Evolutionary conservation across 306 rosid species (phyloP).

Genomic region (Lotus japonicus): DNA sequence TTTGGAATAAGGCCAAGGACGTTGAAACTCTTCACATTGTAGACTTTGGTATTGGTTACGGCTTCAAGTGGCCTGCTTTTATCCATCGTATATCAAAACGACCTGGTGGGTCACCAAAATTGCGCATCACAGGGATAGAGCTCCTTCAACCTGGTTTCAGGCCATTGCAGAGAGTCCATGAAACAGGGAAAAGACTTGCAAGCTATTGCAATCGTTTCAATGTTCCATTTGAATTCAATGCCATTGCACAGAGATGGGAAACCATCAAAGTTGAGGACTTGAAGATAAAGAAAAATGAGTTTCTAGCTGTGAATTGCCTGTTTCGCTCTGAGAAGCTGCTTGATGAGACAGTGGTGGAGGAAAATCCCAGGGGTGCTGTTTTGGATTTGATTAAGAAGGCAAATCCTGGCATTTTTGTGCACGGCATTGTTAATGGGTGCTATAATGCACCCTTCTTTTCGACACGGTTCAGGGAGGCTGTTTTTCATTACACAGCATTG

Average conservation of each 20-base stretch:
- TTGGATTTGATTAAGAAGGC: slow-evolving; percentile 41
- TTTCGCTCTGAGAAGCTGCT: slow-evolving; percentile 37
- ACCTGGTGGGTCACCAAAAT: slow-evolving; percentile 50
- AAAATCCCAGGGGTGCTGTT: slow-evolving; percentile 50
- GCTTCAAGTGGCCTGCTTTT: slow-evolving; percentile 69
- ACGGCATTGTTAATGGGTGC: slow-evolving; percentile 36
- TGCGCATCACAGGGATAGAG: slow-evolving; percentile 71
- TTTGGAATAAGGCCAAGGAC: slow-evolving; percentile 20
- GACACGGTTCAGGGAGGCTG: slow-evolving; percentile 62
- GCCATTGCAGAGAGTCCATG: slow-evolving; percentile 37
- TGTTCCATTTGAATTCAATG: slow-evolving; percentile 54
- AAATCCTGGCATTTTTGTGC: slow-evolving; percentile 51
- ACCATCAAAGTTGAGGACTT: slow-evolving; percentile 49
- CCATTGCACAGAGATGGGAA: slow-evolving; percentile 51
- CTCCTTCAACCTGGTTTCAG: slow-evolving; percentile 50
- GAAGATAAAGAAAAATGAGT: slow-evolving; percentile 34
- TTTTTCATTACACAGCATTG: slow-evolving; percentile 49
- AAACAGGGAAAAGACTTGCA: slow-evolving; percentile 50
- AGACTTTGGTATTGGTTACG: slow-evolving; percentile 64
- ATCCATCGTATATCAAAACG: slow-evolving; percentile 36
- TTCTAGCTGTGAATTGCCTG: slow-evolving; percentile 43
- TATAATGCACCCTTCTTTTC: slow-evolving; percentile 53
- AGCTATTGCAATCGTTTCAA: slow-evolving; percentile 54
- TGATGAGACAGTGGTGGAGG: slow-evolving; percentile 51
- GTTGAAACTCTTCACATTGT: slow-evolving; percentile 40